Base-by-base conservation (phyloP, 208 protist genomes). In the Trypanosoma platydactyli region DNA sequence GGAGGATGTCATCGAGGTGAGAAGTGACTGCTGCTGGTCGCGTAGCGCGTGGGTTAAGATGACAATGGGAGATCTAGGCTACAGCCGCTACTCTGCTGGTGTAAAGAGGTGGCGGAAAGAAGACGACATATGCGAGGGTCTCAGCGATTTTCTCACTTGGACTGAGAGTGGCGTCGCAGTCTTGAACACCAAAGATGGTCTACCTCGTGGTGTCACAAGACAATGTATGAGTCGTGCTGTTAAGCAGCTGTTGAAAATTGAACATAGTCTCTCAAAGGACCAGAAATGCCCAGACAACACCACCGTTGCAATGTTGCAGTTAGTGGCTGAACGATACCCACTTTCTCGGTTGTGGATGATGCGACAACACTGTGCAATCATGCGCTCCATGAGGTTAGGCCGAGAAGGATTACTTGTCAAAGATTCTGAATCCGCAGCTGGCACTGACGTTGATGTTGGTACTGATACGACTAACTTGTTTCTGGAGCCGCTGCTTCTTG, bases 181-280 rank as follows among this genome's bases (percentile, higher is more conserved):
- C 2, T 55, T 89, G 12, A 92, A 92, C 63, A 92, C 77, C 5
- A 92, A 92, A 65, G 80, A 72, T 29, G 86, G 86, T 15, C 51
- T 89, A 15, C 81, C 83, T 29, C 86, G 86, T 44, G 86, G 86
- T n/a, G 52, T 79, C 45, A 75, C 72, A 29, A 33, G 50, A 18
- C 42, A 64, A 38, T n/a, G 48, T 9, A 35, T 85, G 24, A 42
- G 40, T 16, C 51, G 44, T 24, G 41, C 42, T 51, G 59, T 55
- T 12, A 40, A 67, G 15, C 59, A 62, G 25, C 27, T 73, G 20
- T 25, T 54, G 6, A 48, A 27, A 45, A 18, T 63, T 25, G 50
- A 56, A 42, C 18, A 6, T 0, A 20, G 3, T 27, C 5, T 33
- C 11, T 65, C 38, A 42, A 46, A 20, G 59, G 22, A 1, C 12